phyloP scores from a whole-genome alignment of 169 alveolate species.

The Cryptosporidium andersoni region DNA sequence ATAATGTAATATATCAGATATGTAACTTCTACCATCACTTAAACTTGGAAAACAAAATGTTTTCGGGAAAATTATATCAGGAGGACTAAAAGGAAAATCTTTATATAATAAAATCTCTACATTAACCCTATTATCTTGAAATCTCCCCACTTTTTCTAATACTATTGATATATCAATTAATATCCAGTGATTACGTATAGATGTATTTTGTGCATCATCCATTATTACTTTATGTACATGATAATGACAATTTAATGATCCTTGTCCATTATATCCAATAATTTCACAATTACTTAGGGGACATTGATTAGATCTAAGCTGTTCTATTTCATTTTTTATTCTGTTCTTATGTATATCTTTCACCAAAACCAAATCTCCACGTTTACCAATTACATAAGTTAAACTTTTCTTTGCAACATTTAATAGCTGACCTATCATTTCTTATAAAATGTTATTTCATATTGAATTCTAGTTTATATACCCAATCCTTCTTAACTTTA shows the following conservation, averaged over 20 bases:
- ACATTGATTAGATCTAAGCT: conserved; percentile 29
- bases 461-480: not conserved
- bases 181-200: conserved; percentile 11
- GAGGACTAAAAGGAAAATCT: conserved; percentile 62
- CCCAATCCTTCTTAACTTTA: not conserved
- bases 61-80: conserved; percentile 61
- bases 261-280: not conserved
- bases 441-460: not conserved
- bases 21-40: conserved; percentile 65
- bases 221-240: conserved; percentile 44
- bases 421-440: conserved; percentile 23
- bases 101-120: conserved; percentile 36
- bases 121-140: conserved; percentile 4
- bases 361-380: not conserved
- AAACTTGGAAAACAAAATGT: conserved; percentile 70
- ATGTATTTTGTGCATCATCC: conserved; percentile 7
- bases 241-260: conserved; percentile 13
- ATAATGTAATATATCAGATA: conserved; percentile 17
- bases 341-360: conserved; percentile 56
- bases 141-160: conserved; percentile 13
- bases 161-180: conserved; percentile 31
- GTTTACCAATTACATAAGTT: not conserved
- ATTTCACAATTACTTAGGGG: conserved; percentile 12
- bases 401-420: not conserved
- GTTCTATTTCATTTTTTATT: conserved; percentile 62